phyloP scores from a whole-genome alignment of 1,139 yeast species.

The Sugiyamaella japonica region DNA sequence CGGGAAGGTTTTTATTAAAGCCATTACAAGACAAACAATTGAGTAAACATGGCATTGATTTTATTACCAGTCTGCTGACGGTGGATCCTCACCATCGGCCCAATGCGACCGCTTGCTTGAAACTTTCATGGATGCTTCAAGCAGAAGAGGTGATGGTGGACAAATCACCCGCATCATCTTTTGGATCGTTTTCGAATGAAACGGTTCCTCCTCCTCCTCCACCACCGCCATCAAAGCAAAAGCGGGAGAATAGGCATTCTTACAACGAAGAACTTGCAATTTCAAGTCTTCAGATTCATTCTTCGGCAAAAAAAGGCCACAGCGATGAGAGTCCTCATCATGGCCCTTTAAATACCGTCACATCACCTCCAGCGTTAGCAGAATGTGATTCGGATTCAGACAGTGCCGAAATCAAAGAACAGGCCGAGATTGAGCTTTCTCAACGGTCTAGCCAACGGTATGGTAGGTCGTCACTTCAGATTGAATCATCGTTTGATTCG shows the following conservation, averaged over 20 bases:
- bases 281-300: conserved; percentile 8
- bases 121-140: conserved; percentile 63
- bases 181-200: not conserved
- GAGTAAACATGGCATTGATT: conserved; percentile 63
- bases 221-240: not conserved
- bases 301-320: not conserved
- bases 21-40: conserved; percentile 70
- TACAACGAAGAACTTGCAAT: conserved; percentile 14
- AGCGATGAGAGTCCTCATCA: not conserved
- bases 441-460: conserved; percentile 17
- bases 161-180: not conserved
- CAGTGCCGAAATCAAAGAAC: conserved; percentile 22
- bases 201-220: not conserved
- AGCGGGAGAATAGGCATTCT: not conserved
- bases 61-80: conserved; percentile 65
- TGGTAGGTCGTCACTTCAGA: conserved; percentile 12
- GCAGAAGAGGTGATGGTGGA: conserved; percentile 33
- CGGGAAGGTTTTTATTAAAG: conserved; percentile 78
- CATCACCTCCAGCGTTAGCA: conserved; percentile 4
- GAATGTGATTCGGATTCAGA: conserved; percentile 27
- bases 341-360: not conserved
- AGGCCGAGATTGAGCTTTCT: conserved; percentile 32
- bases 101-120: conserved; percentile 69
- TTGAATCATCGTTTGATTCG: conserved; percentile 12
- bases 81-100: conserved; percentile 72